Evolutionary conservation across 768 basidiomycete species (phyloP).

Genomic region (Paxillus involutus): DNA sequence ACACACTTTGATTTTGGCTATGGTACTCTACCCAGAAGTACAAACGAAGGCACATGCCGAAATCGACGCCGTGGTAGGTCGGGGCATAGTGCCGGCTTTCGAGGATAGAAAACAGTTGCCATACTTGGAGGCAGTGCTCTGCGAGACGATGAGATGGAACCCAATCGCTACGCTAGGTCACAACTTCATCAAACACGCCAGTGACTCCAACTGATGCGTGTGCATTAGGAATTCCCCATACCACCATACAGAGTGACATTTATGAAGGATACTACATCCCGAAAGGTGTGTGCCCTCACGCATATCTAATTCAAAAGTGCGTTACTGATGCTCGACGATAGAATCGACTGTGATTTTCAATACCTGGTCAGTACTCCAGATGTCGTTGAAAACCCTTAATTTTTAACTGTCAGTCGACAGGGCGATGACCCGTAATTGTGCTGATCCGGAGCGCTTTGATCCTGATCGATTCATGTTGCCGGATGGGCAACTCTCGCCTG

Average conservation of each 20-base stretch:
- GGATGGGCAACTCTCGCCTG: not conserved
- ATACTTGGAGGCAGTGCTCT: slow-evolving; percentile 8
- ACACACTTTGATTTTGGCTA: not conserved
- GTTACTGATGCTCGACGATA: no score
- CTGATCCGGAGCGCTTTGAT: not conserved
- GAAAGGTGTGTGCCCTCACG: slow-evolving; percentile 8
- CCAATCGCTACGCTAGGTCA: slow-evolving; percentile 1
- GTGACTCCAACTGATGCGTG: no score
- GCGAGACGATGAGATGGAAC: slow-evolving; percentile 7
- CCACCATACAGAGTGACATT: slow-evolving; percentile 13
- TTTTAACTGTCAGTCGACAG: not conserved
- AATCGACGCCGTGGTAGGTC: slow-evolving; percentile 2
- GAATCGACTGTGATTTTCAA: no score
- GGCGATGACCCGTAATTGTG: not conserved
- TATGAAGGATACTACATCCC: slow-evolving; percentile 21
- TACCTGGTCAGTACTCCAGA: no score
- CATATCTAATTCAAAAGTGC: not conserved
- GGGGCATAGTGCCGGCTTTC: not conserved
- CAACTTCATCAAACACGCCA: no score
- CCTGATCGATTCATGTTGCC: not conserved
- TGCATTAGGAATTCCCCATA: not conserved
- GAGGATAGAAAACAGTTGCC: not conserved
- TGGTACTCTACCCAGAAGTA: slow-evolving; percentile 8
- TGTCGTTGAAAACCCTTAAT: no score
- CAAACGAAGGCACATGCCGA: slow-evolving; percentile 6